Evolutionary conservation across 1,139 yeast species (phyloP).

Genomic region (Nematodospora anomalae): DNA sequence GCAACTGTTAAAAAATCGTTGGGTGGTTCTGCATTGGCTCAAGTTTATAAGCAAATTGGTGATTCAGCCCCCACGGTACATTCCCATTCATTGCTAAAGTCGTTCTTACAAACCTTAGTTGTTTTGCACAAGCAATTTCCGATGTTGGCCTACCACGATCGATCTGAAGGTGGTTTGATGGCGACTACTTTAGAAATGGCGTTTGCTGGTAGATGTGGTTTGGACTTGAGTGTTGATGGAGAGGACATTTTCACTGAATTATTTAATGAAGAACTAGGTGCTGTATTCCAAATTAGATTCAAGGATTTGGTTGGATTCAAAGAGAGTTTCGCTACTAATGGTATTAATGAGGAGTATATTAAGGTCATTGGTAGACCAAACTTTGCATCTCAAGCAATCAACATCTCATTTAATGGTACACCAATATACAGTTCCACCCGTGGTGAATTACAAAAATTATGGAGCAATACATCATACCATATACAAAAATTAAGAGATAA

Average conservation of each 20-base stretch:
- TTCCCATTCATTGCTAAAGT: constrained; percentile 60
- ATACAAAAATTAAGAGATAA: constrained; percentile 93
- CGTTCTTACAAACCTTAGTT: constrained; percentile 67
- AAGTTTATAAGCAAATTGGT: constrained; percentile 88
- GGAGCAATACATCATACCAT: constrained; percentile 89
- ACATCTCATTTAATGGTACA: constrained; percentile 48
- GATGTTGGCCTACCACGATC: constrained; percentile 91
- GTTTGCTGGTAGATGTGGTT: constrained; percentile 90
- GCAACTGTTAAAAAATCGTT: constrained; percentile 56
- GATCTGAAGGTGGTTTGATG: constrained; percentile 95
- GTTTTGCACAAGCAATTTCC: constrained; percentile 65
- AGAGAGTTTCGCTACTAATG: constrained; percentile 53
- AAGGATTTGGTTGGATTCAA: constrained; percentile 56
- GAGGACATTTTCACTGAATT: constrained; percentile 51
- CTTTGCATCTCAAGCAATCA: constrained; percentile 54
- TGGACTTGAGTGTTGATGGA: constrained; percentile 42
- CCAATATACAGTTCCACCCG: constrained; percentile 56
- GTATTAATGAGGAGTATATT: constrained; percentile 55
- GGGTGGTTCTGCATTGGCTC: constrained; percentile 96
- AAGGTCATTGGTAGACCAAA: constrained; percentile 67
- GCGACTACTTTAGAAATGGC: constrained; percentile 93
- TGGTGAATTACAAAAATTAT: constrained; percentile 71
- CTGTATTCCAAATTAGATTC: constrained; percentile 82
- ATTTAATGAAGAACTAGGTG: constrained; percentile 94
- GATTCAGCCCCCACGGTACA: constrained; percentile 82